Evolutionary conservation across 140 eudicot genomes (phyloP), one percentile per base, ranked within the genome.

Genomic region (Bidens hawaiensis): DNA sequence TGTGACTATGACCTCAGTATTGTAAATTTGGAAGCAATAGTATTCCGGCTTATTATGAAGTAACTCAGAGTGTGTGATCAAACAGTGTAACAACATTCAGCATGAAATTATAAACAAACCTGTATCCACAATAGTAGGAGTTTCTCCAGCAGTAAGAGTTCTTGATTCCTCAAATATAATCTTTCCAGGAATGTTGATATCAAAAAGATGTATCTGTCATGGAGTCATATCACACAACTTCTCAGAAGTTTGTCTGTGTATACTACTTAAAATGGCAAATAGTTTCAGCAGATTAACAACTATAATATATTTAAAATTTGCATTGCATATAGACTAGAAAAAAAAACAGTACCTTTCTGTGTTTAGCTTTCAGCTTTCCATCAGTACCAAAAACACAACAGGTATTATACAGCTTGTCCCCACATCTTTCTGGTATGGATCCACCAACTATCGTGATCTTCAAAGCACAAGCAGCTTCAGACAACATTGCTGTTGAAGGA

Each of bases 401-500:
- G 1, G 95, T 87, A 40, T 90, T 90, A 27, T 86, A 90, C n/a
- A n/a, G n/a, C n/a, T n/a, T n/a, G n/a, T n/a, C n/a, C n/a, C n/a
- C n/a, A n/a, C n/a, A n/a, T n/a, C n/a, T n/a, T n/a, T n/a, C n/a
- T n/a, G n/a, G n/a, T n/a, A n/a, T n/a, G n/a, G n/a, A n/a, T n/a
- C n/a, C n/a, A n/a, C n/a, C n/a, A n/a, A n/a, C n/a, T n/a, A n/a
- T n/a, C n/a, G n/a, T n/a, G n/a, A n/a, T n/a, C n/a, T n/a, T n/a
- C n/a, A n/a, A n/a, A n/a, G n/a, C n/a, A n/a, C n/a, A n/a, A n/a
- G n/a, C n/a, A n/a, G n/a, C n/a, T n/a, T n/a, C n/a, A n/a, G n/a
- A n/a, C n/a, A n/a, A n/a, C n/a, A n/a, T n/a, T n/a, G n/a, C 78
- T 14, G 85, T 86, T 49, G 94, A 86, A 7, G 97, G 94, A 72